A percentile compares a stretch with the other conserved stretches of the same genome.
These are phyloP conservation scores for Hericium coralloides DNA, from an alignment of 768 basidiomycete species.

Conservation along the genomic window DNA sequence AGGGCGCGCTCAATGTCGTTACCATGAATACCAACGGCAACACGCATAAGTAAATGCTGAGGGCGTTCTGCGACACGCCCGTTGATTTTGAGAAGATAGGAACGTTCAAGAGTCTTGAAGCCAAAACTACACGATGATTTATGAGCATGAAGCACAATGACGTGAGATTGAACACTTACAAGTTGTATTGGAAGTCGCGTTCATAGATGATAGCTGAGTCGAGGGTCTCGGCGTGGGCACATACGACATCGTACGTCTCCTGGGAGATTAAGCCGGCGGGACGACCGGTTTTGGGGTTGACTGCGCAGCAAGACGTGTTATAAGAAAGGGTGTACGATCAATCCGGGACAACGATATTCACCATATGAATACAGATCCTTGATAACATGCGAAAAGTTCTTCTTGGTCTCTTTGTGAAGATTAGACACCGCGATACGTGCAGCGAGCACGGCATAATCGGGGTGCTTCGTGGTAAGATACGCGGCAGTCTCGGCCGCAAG, in stretches of 20 bases:
- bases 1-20: constrained; percentile 79
- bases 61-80: constrained; percentile 95
- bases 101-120: constrained; percentile 99
- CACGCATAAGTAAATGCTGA: constrained; percentile 99
- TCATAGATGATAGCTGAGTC: constrained; percentile 97
- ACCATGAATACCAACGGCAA: constrained; percentile 95
- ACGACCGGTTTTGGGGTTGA: constrained; percentile 91
- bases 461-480: constrained; percentile 93
- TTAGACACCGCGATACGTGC: constrained; percentile 99
- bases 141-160: not conserved
- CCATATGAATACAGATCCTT: constrained; percentile 86
- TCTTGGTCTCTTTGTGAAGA: constrained; percentile 98
- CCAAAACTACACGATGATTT: constrained; percentile 57
- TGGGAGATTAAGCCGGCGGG: constrained; percentile 88
- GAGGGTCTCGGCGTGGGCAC: constrained; percentile 68
- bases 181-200: constrained; percentile 97
- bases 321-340: not conserved
- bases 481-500: constrained; percentile 96
- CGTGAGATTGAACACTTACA: constrained; percentile 35
- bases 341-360: constrained; percentile 23
- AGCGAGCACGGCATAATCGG: constrained; percentile 96
- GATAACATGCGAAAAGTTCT: constrained; percentile 89
- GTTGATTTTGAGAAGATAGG: constrained; percentile 90
- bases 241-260: constrained; percentile 75
- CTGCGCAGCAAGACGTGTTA: constrained; percentile 25